These are phyloP conservation scores for Hygrophorus russula DNA, from an alignment of 768 basidiomycete genomes.

Conservation along the genomic window DNA sequence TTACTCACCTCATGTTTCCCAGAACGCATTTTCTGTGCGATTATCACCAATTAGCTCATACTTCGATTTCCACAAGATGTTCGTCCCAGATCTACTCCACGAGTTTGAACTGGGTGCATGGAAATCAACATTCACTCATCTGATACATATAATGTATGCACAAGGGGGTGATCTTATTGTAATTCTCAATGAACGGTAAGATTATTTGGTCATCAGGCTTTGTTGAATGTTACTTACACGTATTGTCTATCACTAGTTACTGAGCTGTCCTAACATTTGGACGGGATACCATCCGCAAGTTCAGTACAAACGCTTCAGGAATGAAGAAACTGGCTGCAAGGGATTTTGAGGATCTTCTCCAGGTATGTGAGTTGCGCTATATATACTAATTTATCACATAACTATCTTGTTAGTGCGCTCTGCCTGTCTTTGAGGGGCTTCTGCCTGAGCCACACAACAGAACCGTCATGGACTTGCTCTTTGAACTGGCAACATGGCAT, in stretches of 20 bases:
- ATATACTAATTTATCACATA: conserved; percentile 7
- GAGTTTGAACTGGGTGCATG: too few relatives aligned
- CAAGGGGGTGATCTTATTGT: conserved; percentile 6
- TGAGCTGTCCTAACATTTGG: conserved; percentile 19
- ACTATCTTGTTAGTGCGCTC: conserved; percentile 19
- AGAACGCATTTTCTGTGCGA: conserved; percentile 18
- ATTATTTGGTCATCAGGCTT: background rate
- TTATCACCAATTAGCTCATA: conserved; percentile 8
- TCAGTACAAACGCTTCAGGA: conserved; percentile 21
- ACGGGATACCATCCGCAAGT: conserved; percentile 21
- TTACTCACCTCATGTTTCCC: background rate
- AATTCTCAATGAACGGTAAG: conserved; percentile 14
- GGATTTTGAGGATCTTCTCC: conserved; percentile 26
- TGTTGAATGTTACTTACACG: background rate
- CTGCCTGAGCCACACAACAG: conserved; percentile 15
- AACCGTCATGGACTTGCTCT: too few relatives aligned
- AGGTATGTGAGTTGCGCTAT: conserved; percentile 12
- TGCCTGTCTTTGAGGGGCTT: conserved; percentile 27
- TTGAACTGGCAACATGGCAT: too few relatives aligned
- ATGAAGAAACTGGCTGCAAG: conserved; percentile 25
- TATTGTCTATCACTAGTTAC: conserved; percentile 11
- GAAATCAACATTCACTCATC: conserved; percentile 19
- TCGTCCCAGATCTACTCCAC: too few relatives aligned
- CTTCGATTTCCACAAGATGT: conserved; percentile 14
- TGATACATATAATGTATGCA: conserved; percentile 17